Base-by-base conservation (phyloP, 352 stramenopile species). In the Phytophthora rubi region DNA sequence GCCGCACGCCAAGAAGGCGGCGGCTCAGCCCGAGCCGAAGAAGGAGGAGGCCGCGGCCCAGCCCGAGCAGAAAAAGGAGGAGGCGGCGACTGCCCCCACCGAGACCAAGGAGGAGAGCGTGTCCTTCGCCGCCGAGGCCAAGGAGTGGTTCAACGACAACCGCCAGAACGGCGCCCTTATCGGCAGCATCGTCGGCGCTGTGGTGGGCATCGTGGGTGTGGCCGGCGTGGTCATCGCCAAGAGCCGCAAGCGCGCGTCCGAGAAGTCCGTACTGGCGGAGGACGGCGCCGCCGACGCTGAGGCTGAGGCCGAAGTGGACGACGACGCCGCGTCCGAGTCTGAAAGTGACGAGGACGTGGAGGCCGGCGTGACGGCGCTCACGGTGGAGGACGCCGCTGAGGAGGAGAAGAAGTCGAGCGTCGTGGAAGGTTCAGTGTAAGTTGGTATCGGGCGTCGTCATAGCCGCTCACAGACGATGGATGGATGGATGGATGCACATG, bases 361-460 rank as follows among this genome's bases (percentile, higher is more conserved):
- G 53, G 61, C 68, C 47, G 68, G 67, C 33, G 61, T 72, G 7
- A 76, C 75, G 61, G 71, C 63, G 15, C 49, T 39, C 33, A 39
- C 33, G 64, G 55, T 80, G 35, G 65, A 81, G 61, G 58, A 71
- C 32, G 62, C 64, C 48, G 60, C 33, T 12, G 65, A 68, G 7
- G 70, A 80, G 51, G 67, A 80, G 58, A 81, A 82, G 64, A 82
- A 84, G 62, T 60, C 73, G 37, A 79, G 75, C 62, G 75, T 89
- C 53, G 81, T 89, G 33, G 81, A 89, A 77, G 81, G 77, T 26
- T 89, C 81, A 9, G 81, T 89, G 65, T 89, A 85, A 86, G 74
- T 65, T 51, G 39, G 62, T 48, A 37, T 65, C 28, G 26, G 66
- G 64, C 39, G 0, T 26, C 23, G 23, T 26, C 23, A 53, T 21